Percentiles rank a stretch among this genome's conserved stretches.
Evolutionary conservation across 108 stramenopile species (phyloP).

Genomic region (Cyclostephanos invisitatus): DNA sequence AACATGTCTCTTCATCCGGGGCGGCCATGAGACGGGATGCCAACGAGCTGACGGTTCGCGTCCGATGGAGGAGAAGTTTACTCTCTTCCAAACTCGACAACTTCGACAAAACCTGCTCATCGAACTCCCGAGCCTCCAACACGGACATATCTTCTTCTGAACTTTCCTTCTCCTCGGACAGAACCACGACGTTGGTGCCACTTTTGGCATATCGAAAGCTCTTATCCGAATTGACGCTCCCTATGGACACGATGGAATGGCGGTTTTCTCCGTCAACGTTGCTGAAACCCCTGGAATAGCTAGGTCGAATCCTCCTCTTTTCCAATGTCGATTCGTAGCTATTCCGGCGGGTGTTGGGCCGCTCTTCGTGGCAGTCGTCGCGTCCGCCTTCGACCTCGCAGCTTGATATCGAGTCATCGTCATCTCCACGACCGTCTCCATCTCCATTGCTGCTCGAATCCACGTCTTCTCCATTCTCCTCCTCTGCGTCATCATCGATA

Average conservation of each 20-base stretch:
- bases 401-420: not conserved
- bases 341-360: not conserved
- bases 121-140: conserved; percentile 27
- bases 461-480: too few species aligned
- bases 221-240: not conserved
- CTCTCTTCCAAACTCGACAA: conserved; percentile 25
- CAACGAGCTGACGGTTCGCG: conserved; percentile 25
- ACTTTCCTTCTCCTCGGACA: conserved; percentile 18
- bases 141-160: conserved; percentile 14
- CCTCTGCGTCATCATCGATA: not conserved
- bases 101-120: conserved; percentile 31
- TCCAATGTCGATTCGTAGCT: not conserved
- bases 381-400: not conserved
- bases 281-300: conserved; percentile 4
- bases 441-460: too few species aligned
- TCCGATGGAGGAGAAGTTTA: conserved; percentile 26
- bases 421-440: not conserved
- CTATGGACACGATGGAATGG: not conserved
- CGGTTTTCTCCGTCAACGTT: conserved; percentile 10
- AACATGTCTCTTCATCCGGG: conserved; percentile 41
- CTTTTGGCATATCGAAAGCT: not conserved
- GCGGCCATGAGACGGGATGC: conserved; percentile 36
- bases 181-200: conserved; percentile 25
- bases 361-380: not conserved
- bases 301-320: not conserved